These are phyloP conservation scores for Daucus carota DNA, from an alignment of 129 eudicot species.

Conservation along the genomic window DNA sequence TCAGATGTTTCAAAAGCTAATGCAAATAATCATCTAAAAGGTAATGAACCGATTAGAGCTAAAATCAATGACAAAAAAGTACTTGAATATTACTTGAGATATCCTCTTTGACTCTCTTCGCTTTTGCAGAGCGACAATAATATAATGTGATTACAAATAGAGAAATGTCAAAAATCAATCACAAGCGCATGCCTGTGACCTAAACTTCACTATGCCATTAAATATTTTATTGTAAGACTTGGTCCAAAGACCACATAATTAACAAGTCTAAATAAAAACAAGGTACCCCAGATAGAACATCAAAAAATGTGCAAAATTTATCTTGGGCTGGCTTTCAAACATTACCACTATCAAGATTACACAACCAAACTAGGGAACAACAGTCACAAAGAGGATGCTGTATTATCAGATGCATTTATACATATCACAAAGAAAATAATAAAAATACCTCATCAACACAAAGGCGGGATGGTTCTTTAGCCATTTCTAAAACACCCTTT, in stretches of 20 bases:
- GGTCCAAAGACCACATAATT: background rate
- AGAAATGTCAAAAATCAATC: background rate
- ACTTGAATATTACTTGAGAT: background rate
- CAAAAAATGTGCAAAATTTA: background rate
- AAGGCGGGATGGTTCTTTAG: slow-evolving; percentile 96
- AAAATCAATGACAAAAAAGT: no score
- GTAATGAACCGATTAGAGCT: background rate
- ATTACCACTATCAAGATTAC: background rate
- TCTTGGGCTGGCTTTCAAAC: background rate
- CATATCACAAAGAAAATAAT: background rate
- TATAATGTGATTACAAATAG: background rate
- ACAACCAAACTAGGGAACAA: background rate
- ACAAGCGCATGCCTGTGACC: background rate
- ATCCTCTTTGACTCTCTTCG: background rate
- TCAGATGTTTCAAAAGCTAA: background rate
- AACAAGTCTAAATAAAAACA: background rate
- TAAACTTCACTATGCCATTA: background rate
- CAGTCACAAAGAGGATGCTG: background rate
- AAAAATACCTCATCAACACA: slow-evolving; percentile 95
- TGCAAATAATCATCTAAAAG: background rate
- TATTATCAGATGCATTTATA: background rate
- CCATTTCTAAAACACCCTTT: slow-evolving; percentile 76
- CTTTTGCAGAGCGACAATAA: background rate
- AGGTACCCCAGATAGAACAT: background rate
- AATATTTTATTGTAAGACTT: background rate